These are phyloP conservation scores for Sclerotinia glacialis DNA, from an alignment of 2,329 filamentous ascomycete genomes.

Conservation along the genomic window DNA sequence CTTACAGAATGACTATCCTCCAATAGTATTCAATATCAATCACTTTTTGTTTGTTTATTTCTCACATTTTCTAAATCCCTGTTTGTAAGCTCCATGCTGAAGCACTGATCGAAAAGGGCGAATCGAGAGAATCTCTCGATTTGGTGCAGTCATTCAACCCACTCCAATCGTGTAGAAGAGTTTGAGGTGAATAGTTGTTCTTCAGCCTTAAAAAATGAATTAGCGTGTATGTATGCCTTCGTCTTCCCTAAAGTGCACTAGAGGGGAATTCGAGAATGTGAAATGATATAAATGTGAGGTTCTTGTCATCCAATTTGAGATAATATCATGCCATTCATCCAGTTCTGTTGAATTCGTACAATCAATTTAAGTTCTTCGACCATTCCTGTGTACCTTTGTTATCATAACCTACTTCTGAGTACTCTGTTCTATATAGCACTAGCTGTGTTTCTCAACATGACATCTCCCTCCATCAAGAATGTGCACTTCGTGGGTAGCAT, in stretches of 20 bases:
- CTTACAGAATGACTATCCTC: not conserved
- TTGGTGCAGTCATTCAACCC: not conserved
- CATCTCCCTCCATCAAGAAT: constrained; percentile 10
- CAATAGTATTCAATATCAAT: not conserved
- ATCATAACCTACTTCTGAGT: not conserved
- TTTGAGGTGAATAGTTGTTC: not conserved
- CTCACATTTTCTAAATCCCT: not conserved
- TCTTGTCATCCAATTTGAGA: not conserved
- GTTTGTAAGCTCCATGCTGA: not conserved
- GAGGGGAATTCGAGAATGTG: not conserved
- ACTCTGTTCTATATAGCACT: not conserved
- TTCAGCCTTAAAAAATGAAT: not conserved
- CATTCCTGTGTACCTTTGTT: not conserved
- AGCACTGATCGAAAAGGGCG: not conserved
- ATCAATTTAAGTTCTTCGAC: not conserved
- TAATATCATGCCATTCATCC: not conserved
- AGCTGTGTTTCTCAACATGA: not conserved
- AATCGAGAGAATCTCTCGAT: no score
- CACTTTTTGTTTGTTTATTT: not conserved
- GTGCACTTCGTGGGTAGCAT: constrained; percentile 42
- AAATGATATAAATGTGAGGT: not conserved
- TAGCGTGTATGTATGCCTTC: not conserved
- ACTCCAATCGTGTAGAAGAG: not conserved
- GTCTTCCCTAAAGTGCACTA: not conserved
- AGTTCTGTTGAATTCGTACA: not conserved